phyloP scores from a whole-genome alignment of 108 stramenopile species.

The Discostella pseudostelligera region DNA sequence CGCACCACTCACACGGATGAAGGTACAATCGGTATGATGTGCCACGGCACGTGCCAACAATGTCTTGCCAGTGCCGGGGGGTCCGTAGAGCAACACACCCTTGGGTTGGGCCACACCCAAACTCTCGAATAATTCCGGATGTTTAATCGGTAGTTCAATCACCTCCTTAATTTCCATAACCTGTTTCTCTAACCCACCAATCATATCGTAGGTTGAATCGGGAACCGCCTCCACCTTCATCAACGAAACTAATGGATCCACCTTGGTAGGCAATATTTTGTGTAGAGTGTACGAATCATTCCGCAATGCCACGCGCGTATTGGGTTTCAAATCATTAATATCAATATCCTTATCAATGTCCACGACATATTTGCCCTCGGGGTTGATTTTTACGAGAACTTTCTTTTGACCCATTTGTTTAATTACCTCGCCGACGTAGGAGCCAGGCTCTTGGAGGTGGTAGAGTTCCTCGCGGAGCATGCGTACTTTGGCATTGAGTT shows the following conservation, averaged over 20 bases:
- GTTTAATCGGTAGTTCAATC: constrained; percentile 99
- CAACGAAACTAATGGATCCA: constrained; percentile 96
- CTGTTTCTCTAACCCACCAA: constrained; percentile 99
- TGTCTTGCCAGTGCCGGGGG: constrained; percentile 99
- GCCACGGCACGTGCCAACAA: constrained; percentile 98
- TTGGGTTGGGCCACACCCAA: constrained; percentile 98
- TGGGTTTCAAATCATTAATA: constrained; percentile 95
- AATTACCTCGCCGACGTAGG: constrained; percentile 99
- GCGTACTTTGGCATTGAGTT: constrained; percentile 94
- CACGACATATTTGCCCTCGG: constrained; percentile 99
- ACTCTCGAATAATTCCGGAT: constrained; percentile 98
- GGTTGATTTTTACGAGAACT: constrained; percentile 97
- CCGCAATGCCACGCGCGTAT: constrained; percentile 97
- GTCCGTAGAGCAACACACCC: constrained; percentile 98
- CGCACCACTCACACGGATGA: constrained; percentile 98
- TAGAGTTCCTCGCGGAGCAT: constrained; percentile 97
- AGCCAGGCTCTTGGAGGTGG: constrained; percentile 97
- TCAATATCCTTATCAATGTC: constrained; percentile 97
- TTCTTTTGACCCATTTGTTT: constrained; percentile 99
- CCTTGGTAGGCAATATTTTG: constrained; percentile 99
- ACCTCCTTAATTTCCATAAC: constrained; percentile 99
- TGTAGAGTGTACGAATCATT: constrained; percentile 98
- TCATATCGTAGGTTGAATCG: constrained; percentile 99
- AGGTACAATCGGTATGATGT: constrained; percentile 99
- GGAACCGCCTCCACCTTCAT: constrained; percentile 99